Conservation (phyloP, 2,329 filamentous ascomycete genomes). For the Epicoccum nigrum region DNA sequence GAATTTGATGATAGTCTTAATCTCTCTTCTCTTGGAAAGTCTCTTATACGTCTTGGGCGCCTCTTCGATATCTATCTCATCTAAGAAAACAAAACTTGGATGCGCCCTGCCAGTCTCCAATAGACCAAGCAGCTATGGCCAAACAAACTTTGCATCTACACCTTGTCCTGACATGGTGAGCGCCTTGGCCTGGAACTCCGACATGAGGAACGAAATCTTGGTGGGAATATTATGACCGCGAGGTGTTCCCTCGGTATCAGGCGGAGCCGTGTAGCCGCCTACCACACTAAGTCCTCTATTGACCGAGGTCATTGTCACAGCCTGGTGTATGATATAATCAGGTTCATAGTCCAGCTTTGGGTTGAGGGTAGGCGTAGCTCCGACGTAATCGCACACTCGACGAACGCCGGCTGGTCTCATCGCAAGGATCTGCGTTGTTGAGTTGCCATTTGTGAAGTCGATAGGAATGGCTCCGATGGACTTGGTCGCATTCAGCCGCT, state of each 20-base stretch:
- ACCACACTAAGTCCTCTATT: too few species aligned
- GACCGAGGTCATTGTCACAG: too few species aligned
- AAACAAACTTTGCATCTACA: too few species aligned
- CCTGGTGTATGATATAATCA: too few species aligned
- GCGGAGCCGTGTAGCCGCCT: too few species aligned
- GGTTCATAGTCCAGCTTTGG: too few species aligned
- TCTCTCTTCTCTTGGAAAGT: slow-evolving; percentile 22
- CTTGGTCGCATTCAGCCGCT: slow-evolving; percentile 28
- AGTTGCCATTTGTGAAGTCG: slow-evolving; percentile 36
- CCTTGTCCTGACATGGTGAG: slow-evolving; percentile 25
- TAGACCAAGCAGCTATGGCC: too few species aligned
- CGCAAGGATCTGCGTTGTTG: slow-evolving; percentile 40
- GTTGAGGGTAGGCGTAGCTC: slow-evolving; percentile 30
- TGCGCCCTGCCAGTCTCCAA: slow-evolving; percentile 24
- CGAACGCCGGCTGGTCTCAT: slow-evolving; percentile 19
- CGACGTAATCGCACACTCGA: slow-evolving; percentile 17
- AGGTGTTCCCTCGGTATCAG: too few species aligned
- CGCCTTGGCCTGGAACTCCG: too few species aligned
- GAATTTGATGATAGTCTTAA: slow-evolving; percentile 31
- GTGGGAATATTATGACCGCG: too few species aligned
- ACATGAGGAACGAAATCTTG: too few species aligned
- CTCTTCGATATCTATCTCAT: slow-evolving; percentile 25
- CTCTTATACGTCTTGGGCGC: slow-evolving; percentile 27
- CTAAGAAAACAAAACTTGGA: slow-evolving; percentile 23
- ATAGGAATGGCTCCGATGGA: slow-evolving; percentile 46